Evolutionary conservation across 345 rosid genomes (phyloP), one percentile per base, ranked within the genome.

Genomic region (Turnera subulata): DNA sequence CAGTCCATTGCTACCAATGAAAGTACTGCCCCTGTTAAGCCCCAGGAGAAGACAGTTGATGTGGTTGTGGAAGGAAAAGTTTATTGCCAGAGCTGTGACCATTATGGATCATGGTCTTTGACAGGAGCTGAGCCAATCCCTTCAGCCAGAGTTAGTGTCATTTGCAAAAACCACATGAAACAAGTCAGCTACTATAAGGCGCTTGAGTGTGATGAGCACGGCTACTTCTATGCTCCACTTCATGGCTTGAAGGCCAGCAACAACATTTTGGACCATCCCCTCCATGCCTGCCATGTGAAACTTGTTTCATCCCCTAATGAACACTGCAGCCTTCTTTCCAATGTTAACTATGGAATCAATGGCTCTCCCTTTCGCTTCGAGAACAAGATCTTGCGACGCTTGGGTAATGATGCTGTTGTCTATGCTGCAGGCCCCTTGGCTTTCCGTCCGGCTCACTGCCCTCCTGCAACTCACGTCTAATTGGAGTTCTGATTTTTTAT

Each of bases 391-490:
- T 14, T 82, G 44, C 18, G 88, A 63, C 63, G 53, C 1, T 54
- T 58, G 49, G 78, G 76, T n/a, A n/a, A n/a, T 10, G 75, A 81
- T 49, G 89, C 78, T 16, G 84, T 81, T 50, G 11, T 91, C 61
- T 88, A 84, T 50, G 82, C 91, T 21, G 85, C 96, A 1, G 96
- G 95, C 17, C 96, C 96, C 14, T 60, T 88, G 79, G 96, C 96
- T 65, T 91, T 91, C 81, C 89, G 85, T 25, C 92, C 92, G 24
- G 58, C 72, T 35, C 62, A 77, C 2, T 91, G 96, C 74, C 71
- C 79, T 57, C 64, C 81, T 19, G 59, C 70, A 58, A 42, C 71
- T 55, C 75, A 61, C 66, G 2, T 65, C 70, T 59, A 49, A 64
- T 24, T 13, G 38, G 11, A 39, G 59, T 12, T 13, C 24, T 38